These are phyloP conservation scores for Taphrina flavorubra DNA, from an alignment of 1,139 yeast species.

Conservation along the genomic window DNA sequence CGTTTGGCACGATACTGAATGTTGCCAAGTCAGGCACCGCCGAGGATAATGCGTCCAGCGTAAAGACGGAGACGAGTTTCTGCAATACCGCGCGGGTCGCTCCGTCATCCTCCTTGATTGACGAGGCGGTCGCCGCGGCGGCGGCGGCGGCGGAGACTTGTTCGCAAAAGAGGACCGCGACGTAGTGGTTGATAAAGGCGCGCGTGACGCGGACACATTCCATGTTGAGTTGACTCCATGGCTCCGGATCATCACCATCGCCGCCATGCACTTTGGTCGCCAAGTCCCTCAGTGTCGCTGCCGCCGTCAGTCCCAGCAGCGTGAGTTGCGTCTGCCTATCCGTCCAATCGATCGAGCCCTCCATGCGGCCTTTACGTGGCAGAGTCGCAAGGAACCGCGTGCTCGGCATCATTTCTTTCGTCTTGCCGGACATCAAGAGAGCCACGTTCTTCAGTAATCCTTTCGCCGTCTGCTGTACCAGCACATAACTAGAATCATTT, in stretches of 20 bases:
- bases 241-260: not conserved
- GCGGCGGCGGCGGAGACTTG: not conserved
- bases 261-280: not conserved
- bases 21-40: conserved; percentile 23
- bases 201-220: conserved; percentile 36
- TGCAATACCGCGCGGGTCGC: conserved; percentile 9
- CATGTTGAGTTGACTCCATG: conserved; percentile 26
- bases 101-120: not conserved
- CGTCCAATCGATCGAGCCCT: conserved; percentile 10
- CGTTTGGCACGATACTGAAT: conserved; percentile 10
- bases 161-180: conserved; percentile 7
- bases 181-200: conserved; percentile 28
- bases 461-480: conserved; percentile 40
- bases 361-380: not conserved
- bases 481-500: conserved; percentile 17
- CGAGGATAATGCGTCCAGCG: conserved; percentile 15
- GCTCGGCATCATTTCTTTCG: conserved; percentile 10
- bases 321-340: conserved; percentile 10
- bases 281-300: conserved; percentile 21
- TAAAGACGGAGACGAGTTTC: conserved; percentile 11
- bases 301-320: conserved; percentile 8
- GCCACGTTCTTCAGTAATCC: conserved; percentile 27
- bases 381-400: conserved; percentile 27
- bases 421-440: conserved; percentile 5
- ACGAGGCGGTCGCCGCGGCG: not conserved